phyloP scores from a whole-genome alignment of 2,329 filamentous ascomycete genomes.

The Plenodomus biglobosus region DNA sequence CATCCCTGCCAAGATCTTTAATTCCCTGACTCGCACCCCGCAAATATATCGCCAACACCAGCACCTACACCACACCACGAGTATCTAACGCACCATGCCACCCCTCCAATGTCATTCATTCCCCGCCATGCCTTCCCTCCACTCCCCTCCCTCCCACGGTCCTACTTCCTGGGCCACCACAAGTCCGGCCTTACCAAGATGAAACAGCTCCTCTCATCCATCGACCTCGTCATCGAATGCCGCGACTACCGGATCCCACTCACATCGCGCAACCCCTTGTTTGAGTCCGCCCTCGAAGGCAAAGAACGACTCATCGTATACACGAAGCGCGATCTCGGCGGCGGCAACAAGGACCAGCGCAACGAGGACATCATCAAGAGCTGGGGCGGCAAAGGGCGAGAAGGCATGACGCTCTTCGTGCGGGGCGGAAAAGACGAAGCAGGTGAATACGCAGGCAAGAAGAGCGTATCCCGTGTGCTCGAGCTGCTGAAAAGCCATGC shows the following conservation, averaged over 20 bases:
- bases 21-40: conserved; percentile 4
- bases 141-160: conserved; percentile 75
- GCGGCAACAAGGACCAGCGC: conserved; percentile 29
- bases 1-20: not conserved
- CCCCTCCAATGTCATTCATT: conserved; percentile 53
- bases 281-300: conserved; percentile 74
- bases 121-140: conserved; percentile 74
- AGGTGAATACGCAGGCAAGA: conserved; percentile 27
- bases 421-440: conserved; percentile 40
- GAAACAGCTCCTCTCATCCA: conserved; percentile 74
- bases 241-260: conserved; percentile 90
- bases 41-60: not conserved
- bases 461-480: conserved; percentile 45
- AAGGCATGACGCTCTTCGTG: conserved; percentile 56
- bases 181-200: conserved; percentile 77
- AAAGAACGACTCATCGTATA: conserved; percentile 81
- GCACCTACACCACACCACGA: not conserved
- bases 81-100: conserved; percentile 7
- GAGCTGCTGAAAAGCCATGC: conserved; percentile 56
- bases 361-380: conserved; percentile 55
- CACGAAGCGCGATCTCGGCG: conserved; percentile 72
- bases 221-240: conserved; percentile 90
- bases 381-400: conserved; percentile 51
- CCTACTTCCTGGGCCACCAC: conserved; percentile 96
- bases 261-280: conserved; percentile 84